phyloP scores from a whole-genome alignment of 768 basidiomycete species.

The Amanita brunnescens region DNA sequence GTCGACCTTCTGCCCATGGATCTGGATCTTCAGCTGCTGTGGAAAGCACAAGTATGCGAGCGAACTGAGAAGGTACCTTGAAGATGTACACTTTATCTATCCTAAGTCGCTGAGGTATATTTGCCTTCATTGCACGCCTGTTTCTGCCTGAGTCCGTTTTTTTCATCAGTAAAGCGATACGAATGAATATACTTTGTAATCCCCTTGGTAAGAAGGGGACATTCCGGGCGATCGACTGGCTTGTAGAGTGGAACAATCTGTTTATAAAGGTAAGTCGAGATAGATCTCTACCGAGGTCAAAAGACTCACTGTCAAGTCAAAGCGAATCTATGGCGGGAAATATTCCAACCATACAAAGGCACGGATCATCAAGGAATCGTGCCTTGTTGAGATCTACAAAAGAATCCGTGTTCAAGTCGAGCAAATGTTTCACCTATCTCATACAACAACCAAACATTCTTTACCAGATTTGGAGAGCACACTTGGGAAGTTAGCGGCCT shows the following conservation, averaged over 20 bases:
- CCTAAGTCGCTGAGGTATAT: slow-evolving; percentile 4
- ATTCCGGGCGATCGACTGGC: not conserved
- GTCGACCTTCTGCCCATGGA: slow-evolving; percentile 8
- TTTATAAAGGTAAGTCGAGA: not conserved
- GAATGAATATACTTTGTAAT: slow-evolving; percentile 1
- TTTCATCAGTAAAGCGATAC: too few species aligned
- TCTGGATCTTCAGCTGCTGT: slow-evolving; percentile 10
- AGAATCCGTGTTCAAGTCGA: not conserved
- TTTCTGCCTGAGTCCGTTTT: too few species aligned
- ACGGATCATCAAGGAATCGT: not conserved
- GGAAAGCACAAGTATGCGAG: slow-evolving; percentile 13
- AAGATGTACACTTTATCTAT: slow-evolving; percentile 11
- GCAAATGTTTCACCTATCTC: not conserved
- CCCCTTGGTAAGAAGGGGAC: not conserved
- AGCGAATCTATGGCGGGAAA: not conserved
- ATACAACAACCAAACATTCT: not conserved
- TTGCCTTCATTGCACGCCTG: too few species aligned
- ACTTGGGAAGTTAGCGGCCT: not conserved
- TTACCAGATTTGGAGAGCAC: not conserved
- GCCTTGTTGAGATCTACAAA: not conserved
- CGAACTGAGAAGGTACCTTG: slow-evolving; percentile 9
- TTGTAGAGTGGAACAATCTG: slow-evolving; percentile 5
- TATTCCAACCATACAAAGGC: not conserved
- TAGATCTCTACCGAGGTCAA: not conserved
- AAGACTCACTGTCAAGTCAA: not conserved